Conservation (phyloP, 805 yeast genomes). For the Metschnikowia amazonensis region DNA sequence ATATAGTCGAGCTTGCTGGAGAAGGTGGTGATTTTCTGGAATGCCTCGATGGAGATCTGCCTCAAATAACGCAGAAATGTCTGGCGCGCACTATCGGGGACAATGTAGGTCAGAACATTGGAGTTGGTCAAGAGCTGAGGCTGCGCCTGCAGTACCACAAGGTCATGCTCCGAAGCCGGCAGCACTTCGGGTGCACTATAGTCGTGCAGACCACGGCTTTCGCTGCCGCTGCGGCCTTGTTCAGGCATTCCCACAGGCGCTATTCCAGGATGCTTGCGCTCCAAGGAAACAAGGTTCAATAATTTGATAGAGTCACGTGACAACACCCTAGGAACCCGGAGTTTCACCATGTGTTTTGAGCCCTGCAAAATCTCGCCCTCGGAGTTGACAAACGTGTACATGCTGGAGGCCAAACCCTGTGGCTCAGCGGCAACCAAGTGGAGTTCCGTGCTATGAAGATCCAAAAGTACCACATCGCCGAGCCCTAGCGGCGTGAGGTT, state of each 20-base stretch:
- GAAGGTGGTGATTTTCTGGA: slow-evolving; percentile 36
- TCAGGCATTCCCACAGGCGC: slow-evolving; percentile 40
- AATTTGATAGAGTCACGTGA: slow-evolving; percentile 38
- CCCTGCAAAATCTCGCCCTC: slow-evolving; percentile 54
- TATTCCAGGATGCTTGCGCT: slow-evolving; percentile 27
- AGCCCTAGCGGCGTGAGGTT: slow-evolving; percentile 28
- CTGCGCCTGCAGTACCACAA: background rate
- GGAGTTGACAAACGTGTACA: slow-evolving; percentile 53
- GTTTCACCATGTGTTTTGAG: slow-evolving; percentile 40
- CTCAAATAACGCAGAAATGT: slow-evolving; percentile 20
- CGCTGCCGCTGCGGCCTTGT: slow-evolving; percentile 8
- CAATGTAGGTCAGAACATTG: slow-evolving; percentile 34
- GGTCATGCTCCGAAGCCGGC: background rate
- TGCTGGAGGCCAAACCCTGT: slow-evolving; percentile 41
- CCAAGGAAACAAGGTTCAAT: slow-evolving; percentile 24
- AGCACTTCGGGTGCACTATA: background rate
- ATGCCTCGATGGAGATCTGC: slow-evolving; percentile 37
- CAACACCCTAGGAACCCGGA: slow-evolving; percentile 54
- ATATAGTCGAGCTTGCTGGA: slow-evolving; percentile 42
- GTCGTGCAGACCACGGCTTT: background rate
- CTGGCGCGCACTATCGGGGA: slow-evolving; percentile 34
- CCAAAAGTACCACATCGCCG: slow-evolving; percentile 64
- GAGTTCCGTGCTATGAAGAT: slow-evolving; percentile 42
- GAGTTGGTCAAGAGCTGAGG: slow-evolving; percentile 25
- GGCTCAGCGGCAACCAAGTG: slow-evolving; percentile 58